Evolutionary conservation across 164 flowering plant species (phyloP).

Genomic region (Paratinospora sagittata): DNA sequence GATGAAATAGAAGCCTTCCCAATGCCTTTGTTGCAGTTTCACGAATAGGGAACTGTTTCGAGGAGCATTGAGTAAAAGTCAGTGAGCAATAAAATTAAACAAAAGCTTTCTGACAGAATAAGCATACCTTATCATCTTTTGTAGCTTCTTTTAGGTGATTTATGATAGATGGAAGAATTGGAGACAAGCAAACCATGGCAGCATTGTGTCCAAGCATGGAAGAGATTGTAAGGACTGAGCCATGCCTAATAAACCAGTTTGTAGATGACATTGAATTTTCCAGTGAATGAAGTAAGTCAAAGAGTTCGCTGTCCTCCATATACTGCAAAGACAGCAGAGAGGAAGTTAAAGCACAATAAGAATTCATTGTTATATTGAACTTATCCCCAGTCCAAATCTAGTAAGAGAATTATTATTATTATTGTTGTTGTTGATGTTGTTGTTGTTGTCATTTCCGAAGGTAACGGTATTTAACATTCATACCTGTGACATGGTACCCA

Average conservation of each 20-base stretch:
- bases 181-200: slow-evolving; percentile 32
- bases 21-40: slow-evolving; percentile 79
- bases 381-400: neutral
- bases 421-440: neutral
- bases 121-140: slow-evolving; percentile 87
- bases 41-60: slow-evolving; percentile 78
- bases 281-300: slow-evolving; percentile 52
- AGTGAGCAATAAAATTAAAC: neutral
- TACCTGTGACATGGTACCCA: slow-evolving; percentile 87
- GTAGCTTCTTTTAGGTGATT: slow-evolving; percentile 45
- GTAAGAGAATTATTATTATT: neutral
- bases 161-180: slow-evolving; percentile 35
- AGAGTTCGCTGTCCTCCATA: slow-evolving; percentile 60
- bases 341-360: neutral
- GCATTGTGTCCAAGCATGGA: slow-evolving; percentile 69
- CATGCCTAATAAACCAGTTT: slow-evolving; percentile 78
- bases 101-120: neutral
- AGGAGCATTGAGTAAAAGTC: neutral
- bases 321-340: slow-evolving; percentile 42
- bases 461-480: neutral
- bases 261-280: slow-evolving; percentile 41
- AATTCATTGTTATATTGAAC: neutral
- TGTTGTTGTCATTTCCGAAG: neutral
- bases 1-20: slow-evolving; percentile 73
- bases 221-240: slow-evolving; percentile 62